Evolutionary conservation across 306 rosid species (phyloP).

Genomic region (Prunus mira): DNA sequence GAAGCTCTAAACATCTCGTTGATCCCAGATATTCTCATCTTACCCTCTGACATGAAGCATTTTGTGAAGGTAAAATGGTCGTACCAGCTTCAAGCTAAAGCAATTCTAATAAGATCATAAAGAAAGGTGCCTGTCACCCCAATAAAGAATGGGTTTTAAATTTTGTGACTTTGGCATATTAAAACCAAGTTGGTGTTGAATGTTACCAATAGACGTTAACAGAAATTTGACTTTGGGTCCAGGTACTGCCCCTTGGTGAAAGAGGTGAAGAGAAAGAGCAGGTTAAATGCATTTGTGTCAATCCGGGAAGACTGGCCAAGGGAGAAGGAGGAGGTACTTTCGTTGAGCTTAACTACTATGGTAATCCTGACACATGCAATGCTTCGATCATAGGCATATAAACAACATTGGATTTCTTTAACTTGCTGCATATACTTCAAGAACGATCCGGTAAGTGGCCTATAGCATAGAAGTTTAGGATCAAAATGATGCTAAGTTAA

Average conservation of each 20-base stretch:
- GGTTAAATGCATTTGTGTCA: constrained; percentile 64
- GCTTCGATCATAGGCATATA: constrained; percentile 71
- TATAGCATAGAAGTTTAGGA: not conserved
- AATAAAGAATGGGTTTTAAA: not conserved
- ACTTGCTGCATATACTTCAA: not conserved
- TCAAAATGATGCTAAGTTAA: no score
- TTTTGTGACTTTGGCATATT: not conserved
- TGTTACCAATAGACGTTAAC: not conserved
- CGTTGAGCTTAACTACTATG: constrained; percentile 65
- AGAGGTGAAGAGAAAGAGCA: constrained; percentile 37
- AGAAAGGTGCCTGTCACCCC: not conserved
- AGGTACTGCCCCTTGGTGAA: constrained; percentile 62
- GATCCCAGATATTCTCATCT: constrained; percentile 79
- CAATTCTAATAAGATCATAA: not conserved
- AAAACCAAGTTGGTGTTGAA: not conserved
- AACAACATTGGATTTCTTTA: not conserved
- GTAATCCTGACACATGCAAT: constrained; percentile 46
- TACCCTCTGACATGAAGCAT: constrained; percentile 84
- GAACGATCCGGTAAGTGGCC: not conserved
- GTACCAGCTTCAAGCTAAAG: not conserved
- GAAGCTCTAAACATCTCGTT: constrained; percentile 70
- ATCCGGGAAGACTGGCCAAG: constrained; percentile 90
- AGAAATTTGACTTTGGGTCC: constrained; percentile 2
- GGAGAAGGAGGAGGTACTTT: constrained; percentile 99
- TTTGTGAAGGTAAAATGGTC: constrained; percentile 65